Conservation (phyloP, 148 eudicot species). For the Arctostaphylos glauca region DNA sequence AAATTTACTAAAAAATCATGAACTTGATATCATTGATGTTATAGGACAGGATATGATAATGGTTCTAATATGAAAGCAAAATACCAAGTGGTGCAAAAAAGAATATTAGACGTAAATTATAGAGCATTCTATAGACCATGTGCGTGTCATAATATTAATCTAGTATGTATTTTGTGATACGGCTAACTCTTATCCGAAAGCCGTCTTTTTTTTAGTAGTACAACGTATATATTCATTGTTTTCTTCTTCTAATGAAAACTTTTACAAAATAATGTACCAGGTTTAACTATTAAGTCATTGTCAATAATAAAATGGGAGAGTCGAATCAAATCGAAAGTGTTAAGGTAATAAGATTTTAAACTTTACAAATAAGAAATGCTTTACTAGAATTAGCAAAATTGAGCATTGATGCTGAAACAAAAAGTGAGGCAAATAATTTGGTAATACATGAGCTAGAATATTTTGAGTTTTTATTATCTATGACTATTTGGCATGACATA, state of each 20-base stretch:
- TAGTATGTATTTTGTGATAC: background rate
- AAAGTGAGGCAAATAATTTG: too few species aligned
- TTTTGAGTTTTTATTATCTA: too few species aligned
- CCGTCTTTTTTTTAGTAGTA: background rate
- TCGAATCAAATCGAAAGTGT: background rate
- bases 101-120: background rate
- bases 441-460: too few species aligned
- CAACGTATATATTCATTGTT: background rate
- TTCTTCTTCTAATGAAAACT: background rate
- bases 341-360: too few species aligned
- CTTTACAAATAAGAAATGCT: too few species aligned
- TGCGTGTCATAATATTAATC: background rate
- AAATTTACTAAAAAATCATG: background rate
- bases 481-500: too few species aligned
- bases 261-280: background rate
- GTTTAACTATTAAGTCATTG: background rate
- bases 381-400: too few species aligned
- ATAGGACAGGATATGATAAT: background rate
- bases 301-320: background rate
- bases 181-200: background rate
- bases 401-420: too few species aligned
- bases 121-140: background rate
- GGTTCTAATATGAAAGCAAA: background rate
- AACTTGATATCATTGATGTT: background rate
- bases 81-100: background rate